Evolutionary conservation across 108 stramenopile species (phyloP), one percentile per base, ranked within the genome.

Genomic region (Mayamaea pseudoterrestris): DNA sequence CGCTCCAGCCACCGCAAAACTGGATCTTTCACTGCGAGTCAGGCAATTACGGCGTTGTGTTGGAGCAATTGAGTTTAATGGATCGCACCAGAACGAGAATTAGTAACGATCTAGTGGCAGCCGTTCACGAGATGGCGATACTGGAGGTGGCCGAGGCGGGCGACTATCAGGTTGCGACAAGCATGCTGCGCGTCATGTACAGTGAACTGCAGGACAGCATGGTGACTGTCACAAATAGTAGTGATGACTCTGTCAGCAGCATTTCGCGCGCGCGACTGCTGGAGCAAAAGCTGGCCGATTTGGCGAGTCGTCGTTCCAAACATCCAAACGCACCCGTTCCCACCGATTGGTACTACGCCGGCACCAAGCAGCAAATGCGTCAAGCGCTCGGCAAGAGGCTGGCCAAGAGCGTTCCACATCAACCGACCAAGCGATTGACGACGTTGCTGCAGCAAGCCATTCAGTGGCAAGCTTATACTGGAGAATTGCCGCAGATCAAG

Each of bases 361-460:
- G 46, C 3, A 31, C 44, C n/a, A 49, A 55, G 7, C 55, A 64
- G 50, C 61, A 78, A 53, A 53, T 61, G 35, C 68, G 83, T 30
- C 61, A 80, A 26, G 52, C 62, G 23, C 52, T 94, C 22, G 87
- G 73, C 1, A 67, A 71, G 29, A 35, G 48, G 31, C 35, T 93
- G 21, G 59, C 57, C 41, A 53, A 60, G n/a, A 44, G 30, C 30
- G 57, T 80, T 0, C 81, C 78, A 11, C 63, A 74, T 17, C 71
- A 80, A 12, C 90, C 92, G 2, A 43, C 74, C 35, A 63, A 70
- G 25, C 67, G 92, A 34, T 68, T 98, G 11, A 44, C 71, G 20
- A 52, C 75, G n/a, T 61, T 98, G 50, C 32, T 98, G 20, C 88
- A 91, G 32, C 90, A 94, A 54, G 91, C 93, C 1, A 57, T 93